Evolutionary conservation across 176 grass and related monocot species (phyloP).

Genomic region (Oryza australiensis): DNA sequence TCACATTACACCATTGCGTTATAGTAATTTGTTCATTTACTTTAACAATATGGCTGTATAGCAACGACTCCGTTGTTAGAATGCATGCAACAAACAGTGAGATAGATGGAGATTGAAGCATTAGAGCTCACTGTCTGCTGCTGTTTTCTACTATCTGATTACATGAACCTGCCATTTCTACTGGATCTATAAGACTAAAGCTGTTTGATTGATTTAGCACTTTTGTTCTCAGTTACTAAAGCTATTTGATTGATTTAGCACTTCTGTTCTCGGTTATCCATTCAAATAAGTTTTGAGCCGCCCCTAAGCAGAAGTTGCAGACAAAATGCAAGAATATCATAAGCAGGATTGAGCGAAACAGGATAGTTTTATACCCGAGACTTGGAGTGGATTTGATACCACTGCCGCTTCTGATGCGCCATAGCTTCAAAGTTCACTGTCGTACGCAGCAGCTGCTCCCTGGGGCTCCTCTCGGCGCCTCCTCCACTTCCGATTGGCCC

Average conservation of each 20-base stretch:
- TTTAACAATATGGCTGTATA: not conserved
- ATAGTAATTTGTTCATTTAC: not conserved
- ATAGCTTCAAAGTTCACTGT: conserved; percentile 80
- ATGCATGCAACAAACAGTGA: not conserved
- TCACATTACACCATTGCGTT: not conserved
- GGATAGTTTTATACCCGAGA: conserved; percentile 43
- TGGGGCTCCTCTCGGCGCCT: conserved; percentile 40
- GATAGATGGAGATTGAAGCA: not conserved
- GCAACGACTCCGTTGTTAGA: not conserved
- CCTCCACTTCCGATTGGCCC: conserved; percentile 48
- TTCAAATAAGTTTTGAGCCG: conserved; percentile 2
- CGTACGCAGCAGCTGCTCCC: conserved; percentile 59
- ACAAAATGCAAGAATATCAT: not conserved
- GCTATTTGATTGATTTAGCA: conserved; percentile 18
- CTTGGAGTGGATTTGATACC: conserved; percentile 87
- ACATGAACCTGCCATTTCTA: conserved; percentile 4
- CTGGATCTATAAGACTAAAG: conserved; percentile 3
- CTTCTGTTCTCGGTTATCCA: not conserved
- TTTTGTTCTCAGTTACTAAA: not conserved
- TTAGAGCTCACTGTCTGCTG: not conserved
- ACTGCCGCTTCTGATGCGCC: conserved; percentile 94
- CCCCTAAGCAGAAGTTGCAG: not conserved
- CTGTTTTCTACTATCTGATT: conserved; percentile 1
- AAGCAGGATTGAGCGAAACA: conserved; percentile 4
- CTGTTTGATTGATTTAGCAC: conserved; percentile 15